A percentile compares a stretch with the other conserved stretches of the same genome.
Evolutionary conservation across 306 rosid species (phyloP).

Genomic region (Gleditsia sinensis): DNA sequence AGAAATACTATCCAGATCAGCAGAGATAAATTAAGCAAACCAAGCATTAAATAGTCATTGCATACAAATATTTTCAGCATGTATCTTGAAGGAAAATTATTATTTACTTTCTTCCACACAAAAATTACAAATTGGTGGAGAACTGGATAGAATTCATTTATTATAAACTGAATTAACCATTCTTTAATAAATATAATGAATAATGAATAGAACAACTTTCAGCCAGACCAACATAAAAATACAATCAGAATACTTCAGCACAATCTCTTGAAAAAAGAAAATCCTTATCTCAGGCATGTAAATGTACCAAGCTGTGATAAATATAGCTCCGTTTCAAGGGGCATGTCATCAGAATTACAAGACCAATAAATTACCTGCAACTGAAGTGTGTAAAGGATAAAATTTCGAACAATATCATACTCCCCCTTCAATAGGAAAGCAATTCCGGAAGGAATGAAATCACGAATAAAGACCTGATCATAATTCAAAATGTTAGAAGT

Average conservation of each 20-base stretch:
- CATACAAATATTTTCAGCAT: constrained; percentile 14
- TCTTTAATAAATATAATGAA: not conserved
- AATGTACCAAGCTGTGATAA: not conserved
- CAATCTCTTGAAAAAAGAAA: constrained; percentile 20
- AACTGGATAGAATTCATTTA: constrained; percentile 2
- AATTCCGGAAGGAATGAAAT: constrained; percentile 88
- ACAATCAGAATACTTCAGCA: constrained; percentile 13
- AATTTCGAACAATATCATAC: constrained; percentile 84
- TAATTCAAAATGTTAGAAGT: constrained; percentile 70
- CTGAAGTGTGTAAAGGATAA: constrained; percentile 84
- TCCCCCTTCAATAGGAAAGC: constrained; percentile 90
- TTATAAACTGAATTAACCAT: not conserved
- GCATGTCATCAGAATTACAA: constrained; percentile 8
- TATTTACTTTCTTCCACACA: constrained; percentile 23
- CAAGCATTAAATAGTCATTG: not conserved
- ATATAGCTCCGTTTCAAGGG: not conserved
- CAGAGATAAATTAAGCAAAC: not conserved
- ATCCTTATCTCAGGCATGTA: constrained; percentile 4
- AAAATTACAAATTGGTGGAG: constrained; percentile 12
- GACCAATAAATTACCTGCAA: constrained; percentile 65
- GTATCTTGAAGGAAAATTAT: not conserved
- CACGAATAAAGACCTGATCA: constrained; percentile 90
- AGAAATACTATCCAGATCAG: too few species aligned
- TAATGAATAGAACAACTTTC: constrained; percentile 14
- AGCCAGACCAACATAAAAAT: not conserved